A percentile compares a stretch with the other conserved stretches of the same genome.
phyloP scores from a whole-genome alignment of 1,284 basidiomycete genomes.

The Peniophora sp. region DNA sequence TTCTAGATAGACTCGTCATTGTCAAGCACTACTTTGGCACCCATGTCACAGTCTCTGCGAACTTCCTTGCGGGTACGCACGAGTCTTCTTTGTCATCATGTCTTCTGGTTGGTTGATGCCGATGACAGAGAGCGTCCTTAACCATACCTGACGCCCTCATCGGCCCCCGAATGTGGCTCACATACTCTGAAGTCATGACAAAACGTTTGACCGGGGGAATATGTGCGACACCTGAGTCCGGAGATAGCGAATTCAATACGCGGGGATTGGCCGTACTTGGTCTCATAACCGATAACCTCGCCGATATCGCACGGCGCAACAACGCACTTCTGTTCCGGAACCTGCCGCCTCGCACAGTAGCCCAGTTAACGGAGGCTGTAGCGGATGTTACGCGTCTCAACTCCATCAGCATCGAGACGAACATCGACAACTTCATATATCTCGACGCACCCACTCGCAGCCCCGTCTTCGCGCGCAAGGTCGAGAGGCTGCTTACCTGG shows the following conservation, averaged over 20 bases:
- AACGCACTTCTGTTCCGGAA: slow-evolving; percentile 72
- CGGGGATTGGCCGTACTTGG: slow-evolving; percentile 34
- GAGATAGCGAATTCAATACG: slow-evolving; percentile 25
- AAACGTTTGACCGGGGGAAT: slow-evolving; percentile 36
- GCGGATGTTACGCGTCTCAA: slow-evolving; percentile 81
- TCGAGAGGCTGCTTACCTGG: slow-evolving; percentile 82
- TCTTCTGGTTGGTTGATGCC: not conserved
- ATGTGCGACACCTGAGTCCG: too few species aligned
- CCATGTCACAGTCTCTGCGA: not conserved
- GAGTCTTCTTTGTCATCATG: not conserved
- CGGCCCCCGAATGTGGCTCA: slow-evolving; percentile 61
- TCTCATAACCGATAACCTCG: slow-evolving; percentile 39
- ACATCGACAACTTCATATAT: slow-evolving; percentile 55
- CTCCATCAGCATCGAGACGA: slow-evolving; percentile 65
- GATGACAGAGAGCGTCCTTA: slow-evolving; percentile 52
- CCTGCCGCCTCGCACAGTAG: slow-evolving; percentile 50
- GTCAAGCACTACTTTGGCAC: not conserved
- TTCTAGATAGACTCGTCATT: too few species aligned
- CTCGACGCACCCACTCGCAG: slow-evolving; percentile 42
- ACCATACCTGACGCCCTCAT: slow-evolving; percentile 65
- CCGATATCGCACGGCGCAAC: slow-evolving; percentile 61
- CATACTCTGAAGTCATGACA: slow-evolving; percentile 37
- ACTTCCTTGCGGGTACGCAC: not conserved
- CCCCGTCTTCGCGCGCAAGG: slow-evolving; percentile 53
- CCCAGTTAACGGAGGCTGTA: slow-evolving; percentile 54